These are phyloP conservation scores for Citropsis articulata DNA, from an alignment of 345 rosid genomes.

Conservation along the genomic window DNA sequence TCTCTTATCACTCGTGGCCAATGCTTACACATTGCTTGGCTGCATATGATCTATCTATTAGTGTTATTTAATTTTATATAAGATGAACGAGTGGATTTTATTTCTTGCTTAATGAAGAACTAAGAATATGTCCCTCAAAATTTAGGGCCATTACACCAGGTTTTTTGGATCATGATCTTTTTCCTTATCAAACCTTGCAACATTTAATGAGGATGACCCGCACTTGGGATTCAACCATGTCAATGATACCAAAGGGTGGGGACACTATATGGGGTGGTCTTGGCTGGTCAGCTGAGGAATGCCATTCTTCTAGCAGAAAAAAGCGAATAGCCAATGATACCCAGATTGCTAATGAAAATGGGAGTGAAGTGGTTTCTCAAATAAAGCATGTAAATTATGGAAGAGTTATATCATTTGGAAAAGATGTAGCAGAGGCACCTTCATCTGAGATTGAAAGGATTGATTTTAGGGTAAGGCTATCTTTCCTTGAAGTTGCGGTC, in stretches of 20 bases:
- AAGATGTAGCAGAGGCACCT: constrained; percentile 44
- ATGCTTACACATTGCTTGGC: not conserved
- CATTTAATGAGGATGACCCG: constrained; percentile 70
- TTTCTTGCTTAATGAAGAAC: not conserved
- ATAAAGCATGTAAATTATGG: constrained; percentile 42
- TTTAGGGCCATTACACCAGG: constrained; percentile 62
- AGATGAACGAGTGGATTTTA: not conserved
- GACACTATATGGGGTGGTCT: constrained; percentile 69
- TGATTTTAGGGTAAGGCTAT: constrained; percentile 52
- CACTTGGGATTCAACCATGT: constrained; percentile 73
- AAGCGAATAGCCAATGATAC: constrained; percentile 30
- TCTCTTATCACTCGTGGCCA: not conserved
- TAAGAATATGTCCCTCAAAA: constrained; percentile 19
- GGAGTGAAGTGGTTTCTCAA: constrained; percentile 8
- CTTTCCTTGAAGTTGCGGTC: not conserved
- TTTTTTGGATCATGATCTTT: constrained; percentile 53
- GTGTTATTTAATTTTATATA: not conserved
- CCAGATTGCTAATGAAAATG: constrained; percentile 7
- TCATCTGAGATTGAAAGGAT: constrained; percentile 47
- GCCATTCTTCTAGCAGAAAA: constrained; percentile 27
- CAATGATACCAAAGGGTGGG: constrained; percentile 78
- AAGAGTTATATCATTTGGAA: constrained; percentile 64
- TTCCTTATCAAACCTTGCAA: constrained; percentile 54
- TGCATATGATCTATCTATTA: not conserved
- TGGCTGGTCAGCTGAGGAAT: constrained; percentile 67